A percentile compares a stretch with the other conserved stretches of the same genome.
Evolutionary conservation across 1,284 basidiomycete genomes (phyloP).

Genomic region (Prillingera fragicola): DNA sequence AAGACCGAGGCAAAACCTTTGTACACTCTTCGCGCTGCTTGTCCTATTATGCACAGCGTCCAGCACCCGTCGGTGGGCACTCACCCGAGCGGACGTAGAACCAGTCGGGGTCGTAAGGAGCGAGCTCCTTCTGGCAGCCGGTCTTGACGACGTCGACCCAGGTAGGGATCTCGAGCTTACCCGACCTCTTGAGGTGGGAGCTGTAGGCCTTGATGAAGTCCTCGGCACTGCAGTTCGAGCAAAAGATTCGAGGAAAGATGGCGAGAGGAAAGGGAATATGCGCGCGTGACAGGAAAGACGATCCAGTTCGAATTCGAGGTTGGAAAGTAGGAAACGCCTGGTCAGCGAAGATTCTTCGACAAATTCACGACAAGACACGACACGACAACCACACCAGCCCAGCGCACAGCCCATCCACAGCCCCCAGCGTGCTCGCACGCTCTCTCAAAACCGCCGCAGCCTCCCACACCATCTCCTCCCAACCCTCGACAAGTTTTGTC

Average conservation of each 20-base stretch:
- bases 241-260: background rate
- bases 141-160: constrained; percentile 99
- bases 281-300: background rate
- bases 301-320: background rate
- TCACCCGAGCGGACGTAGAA: constrained; percentile 96
- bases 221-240: constrained; percentile 49
- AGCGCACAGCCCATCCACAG: too few relatives aligned
- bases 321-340: background rate
- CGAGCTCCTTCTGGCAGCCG: constrained; percentile 94
- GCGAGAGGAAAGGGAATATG: background rate
- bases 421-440: too few relatives aligned
- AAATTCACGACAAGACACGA: background rate
- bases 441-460: too few relatives aligned
- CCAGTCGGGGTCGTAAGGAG: constrained; percentile 99
- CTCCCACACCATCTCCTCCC: background rate
- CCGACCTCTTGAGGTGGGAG: constrained; percentile 65
- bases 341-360: background rate
- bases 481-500: background rate
- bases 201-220: constrained; percentile 77
- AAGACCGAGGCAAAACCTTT: background rate
- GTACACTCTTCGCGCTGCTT: constrained; percentile 1
- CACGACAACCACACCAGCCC: background rate
- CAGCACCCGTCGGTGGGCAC: too few relatives aligned
- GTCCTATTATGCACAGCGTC: constrained; percentile 1
- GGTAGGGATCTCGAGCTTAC: constrained; percentile 85